Evolutionary conservation across 352 stramenopile genomes (phyloP), one percentile per base, ranked within the genome.

Genomic region (Phytophthora foliorum): DNA sequence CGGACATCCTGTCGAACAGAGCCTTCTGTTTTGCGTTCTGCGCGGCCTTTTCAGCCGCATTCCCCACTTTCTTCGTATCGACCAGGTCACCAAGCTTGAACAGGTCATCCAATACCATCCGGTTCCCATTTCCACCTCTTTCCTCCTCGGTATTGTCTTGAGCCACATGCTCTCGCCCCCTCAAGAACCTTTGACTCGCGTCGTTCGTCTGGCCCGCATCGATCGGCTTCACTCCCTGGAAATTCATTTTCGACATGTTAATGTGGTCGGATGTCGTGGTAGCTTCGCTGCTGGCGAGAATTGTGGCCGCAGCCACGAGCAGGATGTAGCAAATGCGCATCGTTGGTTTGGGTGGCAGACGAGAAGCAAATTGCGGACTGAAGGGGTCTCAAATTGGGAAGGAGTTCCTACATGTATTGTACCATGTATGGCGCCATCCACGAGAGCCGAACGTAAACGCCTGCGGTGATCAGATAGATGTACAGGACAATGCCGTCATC

Each of bases 311-410:
- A 27, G 24, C 21, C 52, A 46, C 36, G 7, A 59, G 36, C 24
- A 49, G 36, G 16, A 49, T 19, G 36, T 19, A 59, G 36, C 36
- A 59, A n/a, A 49, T 6, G 22, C 36, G 52, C 52, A 59, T 59
- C 21, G 36, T 24, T 36, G 21, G 9, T 8, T 34, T 10, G 21
- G 50, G 27, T 22, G 6, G 19, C n/a, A 22, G 7, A 24, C 8
- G 11, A 14, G 34, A 21, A 27, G 36, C n/a, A 29, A 56, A 42
- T 44, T 56, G 7, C 19, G 29, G 22, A 59, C 45, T 59, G 52
- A 38, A 38, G 10, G 39, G 39, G 39, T 14, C 17, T 45, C n/a
- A 3, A 13, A 16, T 44, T 17, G 38, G 6, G 38, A 4, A 6
- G 27, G 29, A 14, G 29, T 34, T 34, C n/a, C n/a, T n/a, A n/a